Evolutionary conservation across 768 basidiomycete genomes (phyloP), one percentile per base, ranked within the genome.

Genomic region (Russula compacta): DNA sequence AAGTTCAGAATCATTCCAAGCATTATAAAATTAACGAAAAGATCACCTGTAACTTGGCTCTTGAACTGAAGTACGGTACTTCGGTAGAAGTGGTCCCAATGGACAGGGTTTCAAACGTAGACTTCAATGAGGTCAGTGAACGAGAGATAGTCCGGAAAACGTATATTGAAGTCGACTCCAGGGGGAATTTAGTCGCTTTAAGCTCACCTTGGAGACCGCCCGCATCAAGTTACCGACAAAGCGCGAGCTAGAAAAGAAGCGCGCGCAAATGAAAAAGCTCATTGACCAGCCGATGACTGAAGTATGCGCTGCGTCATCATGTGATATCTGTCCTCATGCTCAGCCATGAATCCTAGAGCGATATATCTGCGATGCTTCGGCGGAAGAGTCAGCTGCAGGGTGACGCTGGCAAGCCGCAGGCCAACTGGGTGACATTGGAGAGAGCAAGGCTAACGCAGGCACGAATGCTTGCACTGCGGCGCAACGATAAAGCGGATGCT

Each of bases 51-150:
- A 80, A 89, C 61, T 75, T 76, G 0, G 54, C 39, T 32, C 77
- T 98, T 14, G 79, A 87, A 62, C 81, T 98, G 50, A 83, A 83
- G 67, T 87, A 94, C 68, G 95, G 92, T 9, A 82, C 81, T 58
- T 81, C 84, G 0, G 69, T 78, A 8, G 79, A 77, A 60, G 61
- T 72, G 0, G 93, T 87, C 67, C 71, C 72, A 4, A 93, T 99
- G 86, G 91, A 93, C 69, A 87, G 86, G 66, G 83, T 95, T 8
- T 95, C 92, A 7, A 95, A 98, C 69, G 73, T 80, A 1, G 59
- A 73, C 3, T 86, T 92, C 60, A 75, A 74, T 11, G 72, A 77
- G 63, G 95, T 94, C 51, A 53, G 84, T 78, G 15, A 11, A 5
- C 15, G 8, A 14, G 40, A 40, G 10, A 47, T n/a, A 14, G 21